These are phyloP conservation scores for Penicillium dipodomyicola DNA, from an alignment of 495 filamentous ascomycete species.

Conservation along the genomic window DNA sequence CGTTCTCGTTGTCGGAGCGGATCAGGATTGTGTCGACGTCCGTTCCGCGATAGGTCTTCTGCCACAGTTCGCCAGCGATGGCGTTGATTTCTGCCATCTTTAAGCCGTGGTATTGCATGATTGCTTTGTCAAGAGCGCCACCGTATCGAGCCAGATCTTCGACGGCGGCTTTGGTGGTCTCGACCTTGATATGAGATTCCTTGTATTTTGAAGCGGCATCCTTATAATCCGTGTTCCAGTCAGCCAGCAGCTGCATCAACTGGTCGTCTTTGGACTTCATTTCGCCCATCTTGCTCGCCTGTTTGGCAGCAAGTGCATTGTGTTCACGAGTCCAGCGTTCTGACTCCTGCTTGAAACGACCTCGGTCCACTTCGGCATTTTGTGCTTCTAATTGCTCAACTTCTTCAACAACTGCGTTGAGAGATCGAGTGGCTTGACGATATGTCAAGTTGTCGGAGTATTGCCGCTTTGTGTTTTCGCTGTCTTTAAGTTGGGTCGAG, in stretches of 20 bases:
- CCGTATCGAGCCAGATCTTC: constrained; percentile 83
- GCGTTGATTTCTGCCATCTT: constrained; percentile 99
- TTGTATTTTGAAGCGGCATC: constrained; percentile 79
- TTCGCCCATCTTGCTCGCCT: constrained; percentile 63
- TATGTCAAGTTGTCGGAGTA: constrained; percentile 86
- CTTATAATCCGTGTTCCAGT: constrained; percentile 86
- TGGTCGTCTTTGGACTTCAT: constrained; percentile 82
- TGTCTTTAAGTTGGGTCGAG: constrained; percentile 71
- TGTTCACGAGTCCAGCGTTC: constrained; percentile 58
- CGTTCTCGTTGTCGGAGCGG: constrained; percentile 77
- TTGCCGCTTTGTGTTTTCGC: constrained; percentile 72
- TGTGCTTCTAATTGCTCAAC: constrained; percentile 75
- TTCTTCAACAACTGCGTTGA: constrained; percentile 63
- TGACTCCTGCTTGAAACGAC: constrained; percentile 68
- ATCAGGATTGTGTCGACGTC: constrained; percentile 98
- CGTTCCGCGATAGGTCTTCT: constrained; percentile 92
- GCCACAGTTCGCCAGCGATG: constrained; percentile 94
- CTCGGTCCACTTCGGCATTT: constrained; percentile 78
- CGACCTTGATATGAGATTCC: constrained; percentile 84
- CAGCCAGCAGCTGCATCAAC: constrained; percentile 61
- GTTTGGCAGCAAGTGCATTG: constrained; percentile 58
- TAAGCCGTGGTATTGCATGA: constrained; percentile 90
- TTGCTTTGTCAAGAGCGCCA: constrained; percentile 82
- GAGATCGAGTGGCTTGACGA: constrained; percentile 65
- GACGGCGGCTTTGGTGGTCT: constrained; percentile 88